Percentiles rank a stretch among this genome's conserved stretches.
Evolutionary conservation across 2,329 filamentous ascomycete genomes (phyloP).

Genomic region (Calonectria henricotiae): DNA sequence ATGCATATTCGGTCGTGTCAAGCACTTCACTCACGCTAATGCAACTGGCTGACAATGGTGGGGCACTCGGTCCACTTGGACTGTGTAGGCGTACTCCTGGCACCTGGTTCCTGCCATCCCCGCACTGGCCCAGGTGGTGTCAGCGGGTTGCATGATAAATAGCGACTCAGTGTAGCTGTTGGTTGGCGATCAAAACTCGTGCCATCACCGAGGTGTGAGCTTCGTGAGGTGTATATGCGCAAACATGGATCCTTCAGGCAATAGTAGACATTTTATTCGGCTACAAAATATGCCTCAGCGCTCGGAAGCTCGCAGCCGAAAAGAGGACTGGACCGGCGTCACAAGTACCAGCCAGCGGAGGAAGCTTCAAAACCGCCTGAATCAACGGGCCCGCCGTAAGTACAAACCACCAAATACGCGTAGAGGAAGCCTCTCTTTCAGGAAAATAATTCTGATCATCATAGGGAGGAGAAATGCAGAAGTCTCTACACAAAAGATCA

Average conservation of each 20-base stretch:
- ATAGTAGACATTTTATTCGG: not conserved
- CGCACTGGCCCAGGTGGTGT: not conserved
- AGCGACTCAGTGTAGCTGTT: not conserved
- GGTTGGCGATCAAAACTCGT: not conserved
- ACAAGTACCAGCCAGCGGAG: conserved; percentile 50
- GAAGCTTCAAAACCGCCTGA: conserved; percentile 49
- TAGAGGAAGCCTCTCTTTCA: too few species aligned
- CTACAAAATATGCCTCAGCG: conserved; percentile 23
- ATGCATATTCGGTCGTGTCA: not conserved
- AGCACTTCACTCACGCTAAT: not conserved
- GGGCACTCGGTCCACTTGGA: not conserved
- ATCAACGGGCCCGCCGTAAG: conserved; percentile 50
- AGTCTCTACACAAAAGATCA: not conserved
- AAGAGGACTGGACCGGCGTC: conserved; percentile 57
- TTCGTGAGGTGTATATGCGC: not conserved
- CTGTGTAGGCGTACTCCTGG: not conserved
- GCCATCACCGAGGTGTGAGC: not conserved
- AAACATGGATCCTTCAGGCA: conserved; percentile 3
- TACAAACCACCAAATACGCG: not conserved
- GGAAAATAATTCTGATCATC: not conserved
- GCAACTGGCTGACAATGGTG: conserved; percentile 29
- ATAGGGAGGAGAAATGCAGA: conserved; percentile 17
- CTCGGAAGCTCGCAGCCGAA: not conserved
- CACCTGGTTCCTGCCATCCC: not conserved
- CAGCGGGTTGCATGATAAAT: conserved; percentile 29